Evolutionary conservation across 2,329 filamentous ascomycete genomes (phyloP).

Genomic region (Capronia epimyces): DNA sequence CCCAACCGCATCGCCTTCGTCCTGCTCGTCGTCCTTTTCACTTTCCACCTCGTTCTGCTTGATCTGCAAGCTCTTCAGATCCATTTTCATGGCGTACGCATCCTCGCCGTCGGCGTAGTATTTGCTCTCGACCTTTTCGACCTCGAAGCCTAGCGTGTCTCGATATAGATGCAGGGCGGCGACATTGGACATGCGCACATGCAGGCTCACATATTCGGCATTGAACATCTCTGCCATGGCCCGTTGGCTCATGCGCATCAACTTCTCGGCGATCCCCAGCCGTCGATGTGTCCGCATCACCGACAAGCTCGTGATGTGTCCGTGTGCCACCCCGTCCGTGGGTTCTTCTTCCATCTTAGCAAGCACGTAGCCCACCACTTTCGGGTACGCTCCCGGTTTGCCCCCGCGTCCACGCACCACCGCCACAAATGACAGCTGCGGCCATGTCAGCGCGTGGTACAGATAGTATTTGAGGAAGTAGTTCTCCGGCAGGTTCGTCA

Average conservation of each 20-base stretch:
- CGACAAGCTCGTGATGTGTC: slow-evolving; percentile 89
- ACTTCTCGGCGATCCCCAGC: slow-evolving; percentile 88
- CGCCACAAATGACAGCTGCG: slow-evolving; percentile 91
- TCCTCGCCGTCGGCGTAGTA: slow-evolving; percentile 98
- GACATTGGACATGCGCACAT: slow-evolving; percentile 89
- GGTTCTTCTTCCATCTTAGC: slow-evolving; percentile 99
- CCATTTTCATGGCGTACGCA: slow-evolving; percentile 87
- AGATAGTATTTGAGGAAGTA: slow-evolving; percentile 99
- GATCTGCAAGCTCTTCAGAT: slow-evolving; percentile 54
- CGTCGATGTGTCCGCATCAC: slow-evolving; percentile 95
- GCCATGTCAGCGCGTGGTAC: slow-evolving; percentile 97
- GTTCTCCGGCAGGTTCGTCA: slow-evolving; percentile 98
- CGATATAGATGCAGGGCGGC: slow-evolving; percentile 90
- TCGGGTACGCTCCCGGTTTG: slow-evolving; percentile 80
- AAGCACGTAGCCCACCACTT: slow-evolving; percentile 98
- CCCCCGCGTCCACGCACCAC: slow-evolving; percentile 74
- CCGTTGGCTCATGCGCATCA: slow-evolving; percentile 93
- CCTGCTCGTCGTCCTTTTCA: slow-evolving; percentile 42
- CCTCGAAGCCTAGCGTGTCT: slow-evolving; percentile 79
- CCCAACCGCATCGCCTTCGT: slow-evolving; percentile 68
- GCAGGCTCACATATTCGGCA: slow-evolving; percentile 87
- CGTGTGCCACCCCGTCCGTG: slow-evolving; percentile 80
- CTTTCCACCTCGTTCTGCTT: slow-evolving; percentile 44
- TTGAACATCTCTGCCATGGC: slow-evolving; percentile 95
- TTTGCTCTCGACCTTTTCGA: slow-evolving; percentile 75